Conservation (phyloP, 225 moss, liverwort and hornwort genomes). For the Marchantia paleacea region DNA sequence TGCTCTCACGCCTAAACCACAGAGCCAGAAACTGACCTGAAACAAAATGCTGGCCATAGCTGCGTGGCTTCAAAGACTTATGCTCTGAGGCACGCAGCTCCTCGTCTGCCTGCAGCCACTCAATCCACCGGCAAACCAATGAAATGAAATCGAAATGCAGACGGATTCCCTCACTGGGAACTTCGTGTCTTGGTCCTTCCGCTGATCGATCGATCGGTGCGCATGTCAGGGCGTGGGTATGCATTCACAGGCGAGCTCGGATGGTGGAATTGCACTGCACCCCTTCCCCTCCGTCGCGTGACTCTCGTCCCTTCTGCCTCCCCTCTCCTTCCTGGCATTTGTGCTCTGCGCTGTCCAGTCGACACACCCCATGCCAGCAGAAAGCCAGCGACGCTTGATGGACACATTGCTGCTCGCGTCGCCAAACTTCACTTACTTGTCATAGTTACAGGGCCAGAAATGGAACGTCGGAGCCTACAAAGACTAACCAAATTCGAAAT, state of each 20-base stretch:
- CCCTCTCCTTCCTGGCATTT: neutral
- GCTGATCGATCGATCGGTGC: neutral
- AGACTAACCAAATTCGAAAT: too few species aligned
- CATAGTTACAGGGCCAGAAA: too few species aligned
- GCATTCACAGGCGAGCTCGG: neutral
- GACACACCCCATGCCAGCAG: too few species aligned
- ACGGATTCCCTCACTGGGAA: neutral
- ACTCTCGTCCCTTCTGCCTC: neutral
- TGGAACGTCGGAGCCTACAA: too few species aligned
- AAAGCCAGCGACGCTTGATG: too few species aligned
- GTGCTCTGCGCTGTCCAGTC: too few species aligned
- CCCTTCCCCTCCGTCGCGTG: too few species aligned
- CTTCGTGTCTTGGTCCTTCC: too few species aligned
- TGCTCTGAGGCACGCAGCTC: conserved; percentile 13
- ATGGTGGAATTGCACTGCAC: neutral
- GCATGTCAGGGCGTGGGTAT: neutral
- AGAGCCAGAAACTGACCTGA: conserved; percentile 7
- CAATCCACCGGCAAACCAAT: neutral
- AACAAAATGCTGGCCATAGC: conserved; percentile 26
- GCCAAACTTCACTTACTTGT: too few species aligned
- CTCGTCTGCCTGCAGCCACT: neutral
- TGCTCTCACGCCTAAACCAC: neutral
- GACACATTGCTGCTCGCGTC: too few species aligned
- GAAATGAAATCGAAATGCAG: neutral
- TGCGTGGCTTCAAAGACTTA: conserved; percentile 10